Base-by-base conservation (phyloP, 371 early-diverging fungal genomes). In the Thermomucor indicae-seudaticae region DNA sequence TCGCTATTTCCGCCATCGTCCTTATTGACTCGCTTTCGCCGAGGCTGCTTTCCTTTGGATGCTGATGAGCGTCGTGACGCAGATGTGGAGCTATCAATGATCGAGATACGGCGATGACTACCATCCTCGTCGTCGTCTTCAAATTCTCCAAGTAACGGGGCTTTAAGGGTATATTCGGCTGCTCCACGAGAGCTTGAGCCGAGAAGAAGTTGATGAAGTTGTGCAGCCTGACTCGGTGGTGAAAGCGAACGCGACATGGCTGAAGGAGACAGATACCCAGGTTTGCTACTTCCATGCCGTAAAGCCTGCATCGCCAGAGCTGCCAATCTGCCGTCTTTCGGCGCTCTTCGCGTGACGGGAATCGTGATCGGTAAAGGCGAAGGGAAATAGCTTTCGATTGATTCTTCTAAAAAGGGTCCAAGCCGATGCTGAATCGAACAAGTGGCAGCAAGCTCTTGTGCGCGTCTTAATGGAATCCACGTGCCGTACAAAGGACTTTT, bases 391-490 rank as follows among this genome's bases (percentile, higher is more conserved):
- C 69, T 61, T 43, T 85, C 84, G 6, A 90, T 77, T 10, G 81
- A 75, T 32, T 91, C 90, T 48, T 84, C 78, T 40, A 94, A 63
- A 55, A 94, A 92, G 10, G 84, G 83, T 0, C 84, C 86, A 7
- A 92, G 61, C 27, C 83, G 81, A 57, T 85, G 79, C 47, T 91
- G 88, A 19, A 92, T 67, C 5, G 91, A 89, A 51, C 90, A 88
- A 0, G 89, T 92, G 1, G 88, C 80, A 0, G 93, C 90, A 35
- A 95, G 65, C 6, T 89, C 92, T 20, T 89, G 84, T 1, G 92
- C 95, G 11, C 95, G 85, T 1, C 82, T 72, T 19, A 95, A 66
- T 2, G 95, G 95, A 42, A 95, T 89, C 95, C 95, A 95, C 0
- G 93, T 93, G 22, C 95, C 95, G 50, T 83, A 84, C 28, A 94